A percentile compares a stretch with the other conserved stretches of the same genome.
phyloP scores from a whole-genome alignment of 2,329 filamentous ascomycete species.

The Bipolaris oryzae region DNA sequence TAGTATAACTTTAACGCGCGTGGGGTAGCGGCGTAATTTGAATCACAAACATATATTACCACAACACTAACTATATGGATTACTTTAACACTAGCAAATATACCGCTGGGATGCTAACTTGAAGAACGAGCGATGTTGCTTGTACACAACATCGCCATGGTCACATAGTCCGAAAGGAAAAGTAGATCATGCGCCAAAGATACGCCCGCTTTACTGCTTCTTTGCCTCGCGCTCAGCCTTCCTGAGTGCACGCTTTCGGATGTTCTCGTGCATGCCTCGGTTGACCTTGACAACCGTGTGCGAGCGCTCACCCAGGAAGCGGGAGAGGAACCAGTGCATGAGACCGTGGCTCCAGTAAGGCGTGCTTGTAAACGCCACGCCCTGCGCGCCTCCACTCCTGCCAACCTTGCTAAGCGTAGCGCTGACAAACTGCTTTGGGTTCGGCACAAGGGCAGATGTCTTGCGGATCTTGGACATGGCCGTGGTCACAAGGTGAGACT shows the following conservation, averaged over 20 bases:
- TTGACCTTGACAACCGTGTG: slow-evolving; percentile 65
- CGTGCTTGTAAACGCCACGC: slow-evolving; percentile 81
- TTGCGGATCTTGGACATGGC: slow-evolving; percentile 97
- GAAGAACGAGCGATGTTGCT: too few species aligned
- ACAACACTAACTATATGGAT: background rate
- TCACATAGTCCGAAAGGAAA: background rate
- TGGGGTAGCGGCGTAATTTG: background rate
- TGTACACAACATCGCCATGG: background rate
- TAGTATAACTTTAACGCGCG: background rate
- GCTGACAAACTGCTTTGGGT: slow-evolving; percentile 80
- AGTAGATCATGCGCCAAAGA: background rate
- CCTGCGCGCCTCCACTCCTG: slow-evolving; percentile 74
- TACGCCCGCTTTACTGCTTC: slow-evolving; percentile 55
- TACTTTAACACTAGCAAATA: background rate
- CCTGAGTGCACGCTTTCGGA: slow-evolving; percentile 78
- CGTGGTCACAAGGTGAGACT: slow-evolving; percentile 91
- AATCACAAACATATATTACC: background rate
- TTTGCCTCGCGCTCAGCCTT: slow-evolving; percentile 84
- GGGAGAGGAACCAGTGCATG: slow-evolving; percentile 80
- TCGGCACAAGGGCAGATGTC: slow-evolving; percentile 77
- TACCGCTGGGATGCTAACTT: background rate
- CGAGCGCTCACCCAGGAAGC: slow-evolving; percentile 64
- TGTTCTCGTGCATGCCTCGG: slow-evolving; percentile 77
- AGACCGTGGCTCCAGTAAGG: slow-evolving; percentile 92
- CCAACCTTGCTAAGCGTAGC: slow-evolving; percentile 82